Evolutionary conservation across 306 rosid genomes (phyloP).

Genomic region (Casuarina glauca): DNA sequence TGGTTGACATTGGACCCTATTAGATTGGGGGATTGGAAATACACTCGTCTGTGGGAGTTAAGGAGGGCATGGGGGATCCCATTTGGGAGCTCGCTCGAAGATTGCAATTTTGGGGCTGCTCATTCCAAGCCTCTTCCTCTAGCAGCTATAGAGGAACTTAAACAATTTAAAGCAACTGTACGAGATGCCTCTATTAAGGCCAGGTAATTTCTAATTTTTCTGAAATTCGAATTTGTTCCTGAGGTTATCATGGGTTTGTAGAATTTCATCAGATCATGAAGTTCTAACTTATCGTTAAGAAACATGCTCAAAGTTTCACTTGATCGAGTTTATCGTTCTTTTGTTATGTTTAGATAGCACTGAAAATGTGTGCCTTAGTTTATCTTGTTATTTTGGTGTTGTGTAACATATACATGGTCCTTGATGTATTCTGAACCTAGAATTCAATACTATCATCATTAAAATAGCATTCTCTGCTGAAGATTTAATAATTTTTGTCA

Average conservation of each 20-base stretch:
- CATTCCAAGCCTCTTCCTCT: constrained; percentile 57
- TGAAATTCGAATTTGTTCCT: constrained; percentile 1
- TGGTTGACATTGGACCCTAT: constrained; percentile 61
- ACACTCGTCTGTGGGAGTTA: constrained; percentile 52
- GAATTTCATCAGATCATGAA: not conserved
- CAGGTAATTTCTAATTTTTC: constrained; percentile 56
- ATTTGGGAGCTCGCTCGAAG: constrained; percentile 58
- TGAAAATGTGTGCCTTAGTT: not conserved
- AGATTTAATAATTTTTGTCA: constrained; percentile 37
- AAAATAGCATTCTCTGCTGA: constrained; percentile 30
- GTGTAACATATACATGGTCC: not conserved
- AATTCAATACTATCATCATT: constrained; percentile 22
- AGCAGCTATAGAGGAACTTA: constrained; percentile 62
- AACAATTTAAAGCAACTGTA: constrained; percentile 58
- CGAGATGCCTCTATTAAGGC: constrained; percentile 60
- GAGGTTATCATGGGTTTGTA: not conserved
- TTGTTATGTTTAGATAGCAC: not conserved
- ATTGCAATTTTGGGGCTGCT: constrained; percentile 60
- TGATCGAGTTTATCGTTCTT: not conserved
- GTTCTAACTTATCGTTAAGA: not conserved
- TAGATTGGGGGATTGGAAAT: constrained; percentile 52
- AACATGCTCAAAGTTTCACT: not conserved
- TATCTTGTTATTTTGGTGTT: constrained; percentile 5
- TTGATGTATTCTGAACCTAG: not conserved
- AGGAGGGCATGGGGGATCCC: constrained; percentile 61